These are phyloP conservation scores for Silene noctiflora DNA, from an alignment of 179 eudicot genomes.

Conservation along the genomic window DNA sequence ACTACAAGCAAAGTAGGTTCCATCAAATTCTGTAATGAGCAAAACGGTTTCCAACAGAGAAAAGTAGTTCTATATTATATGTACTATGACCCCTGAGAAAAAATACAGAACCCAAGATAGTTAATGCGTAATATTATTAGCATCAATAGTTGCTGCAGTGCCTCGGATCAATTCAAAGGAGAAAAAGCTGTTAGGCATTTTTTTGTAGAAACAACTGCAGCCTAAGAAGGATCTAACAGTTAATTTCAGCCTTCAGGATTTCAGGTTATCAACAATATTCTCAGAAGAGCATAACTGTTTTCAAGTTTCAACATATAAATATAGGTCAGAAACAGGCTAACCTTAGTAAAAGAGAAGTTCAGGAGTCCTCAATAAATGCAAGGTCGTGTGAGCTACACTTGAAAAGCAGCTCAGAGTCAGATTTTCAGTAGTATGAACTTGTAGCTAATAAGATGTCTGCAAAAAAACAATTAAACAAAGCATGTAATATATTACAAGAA, in stretches of 20 bases:
- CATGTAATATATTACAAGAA: not conserved
- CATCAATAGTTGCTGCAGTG: slow-evolving; percentile 13
- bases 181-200: not conserved
- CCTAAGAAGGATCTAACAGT: slow-evolving; percentile 5
- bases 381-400: slow-evolving; percentile 1
- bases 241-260: slow-evolving; percentile 15
- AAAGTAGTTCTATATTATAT: not conserved
- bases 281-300: not conserved
- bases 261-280: not conserved
- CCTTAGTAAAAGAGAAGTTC: slow-evolving; percentile 19
- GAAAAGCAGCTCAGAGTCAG: slow-evolving; percentile 1
- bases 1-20: not conserved
- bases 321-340: slow-evolving; percentile 25
- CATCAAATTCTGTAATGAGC: not conserved
- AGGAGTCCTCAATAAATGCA: slow-evolving; percentile 8
- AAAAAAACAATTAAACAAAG: not conserved
- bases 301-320: not conserved
- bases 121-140: not conserved
- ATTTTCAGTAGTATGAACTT: slow-evolving; percentile 8
- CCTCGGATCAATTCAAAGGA: not conserved
- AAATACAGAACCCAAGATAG: not conserved
- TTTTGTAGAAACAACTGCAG: slow-evolving; percentile 15
- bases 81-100: not conserved
- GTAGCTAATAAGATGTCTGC: slow-evolving; percentile 13
- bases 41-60: not conserved